Evolutionary conservation across 2,329 filamentous ascomycete genomes (phyloP), one percentile per base, ranked within the genome.

Genomic region (Hypoxylon sp.): DNA sequence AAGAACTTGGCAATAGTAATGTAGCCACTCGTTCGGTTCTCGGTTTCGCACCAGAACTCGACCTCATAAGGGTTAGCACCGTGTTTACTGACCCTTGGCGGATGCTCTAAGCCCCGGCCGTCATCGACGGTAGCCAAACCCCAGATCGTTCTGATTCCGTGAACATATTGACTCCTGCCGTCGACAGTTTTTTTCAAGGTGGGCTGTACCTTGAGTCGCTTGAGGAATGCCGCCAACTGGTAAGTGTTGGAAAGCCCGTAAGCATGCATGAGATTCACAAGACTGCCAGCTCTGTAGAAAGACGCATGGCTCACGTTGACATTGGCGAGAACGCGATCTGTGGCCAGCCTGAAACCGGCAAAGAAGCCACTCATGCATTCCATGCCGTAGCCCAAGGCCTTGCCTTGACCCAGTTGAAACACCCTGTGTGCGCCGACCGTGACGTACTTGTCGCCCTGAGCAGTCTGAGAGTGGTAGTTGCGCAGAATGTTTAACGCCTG

Each of bases 1-100:
- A 85, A 84, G 72, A 82, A 80, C 15, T 83, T 72, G 26, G 73
- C 76, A 37, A 89, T 80, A 48, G 74, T 79, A 17, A 85, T 78
- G 58, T 83, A 84, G 10, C 65, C 64, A 0, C 73, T 74, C 0
- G 9, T 17, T n/a, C 4, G 2, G 21, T 67, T 67, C 13, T 72
- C 66, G 33, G 70, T 58, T 3, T 27, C 48, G 18, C 31, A 23
- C 73, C 78, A 87, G 65, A 88, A 88, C 27, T 79, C 66, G 2
- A 88, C 84, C 0, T 81, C 72, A 9, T 76, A 75, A 0, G 85
- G 77, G 0, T 80, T 79, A 41, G 81, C 81, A 6, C 77, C 82
- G 31, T 65, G 66, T 1, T 43, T 29, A 0, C 5, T 26, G 1
- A 76, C 69, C 1, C 37, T 55, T 0, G 74, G 70, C 0, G 67